Conservation (phyloP, 2,329 filamentous ascomycete species). For the Pyricularia pennisetigena region DNA sequence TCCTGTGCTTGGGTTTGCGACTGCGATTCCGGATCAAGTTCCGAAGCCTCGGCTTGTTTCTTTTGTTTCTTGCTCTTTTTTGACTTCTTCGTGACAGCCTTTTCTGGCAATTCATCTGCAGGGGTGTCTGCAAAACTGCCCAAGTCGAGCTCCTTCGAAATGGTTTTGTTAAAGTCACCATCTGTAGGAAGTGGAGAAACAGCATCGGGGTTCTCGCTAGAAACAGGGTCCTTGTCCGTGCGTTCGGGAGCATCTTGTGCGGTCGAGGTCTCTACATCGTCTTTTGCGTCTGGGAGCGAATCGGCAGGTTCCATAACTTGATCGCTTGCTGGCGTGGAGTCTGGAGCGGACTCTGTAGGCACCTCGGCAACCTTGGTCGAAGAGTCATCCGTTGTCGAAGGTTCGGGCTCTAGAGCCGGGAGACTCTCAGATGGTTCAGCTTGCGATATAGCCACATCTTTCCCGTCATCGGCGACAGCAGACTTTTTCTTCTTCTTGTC, state of each 20-base stretch:
- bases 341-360: not conserved
- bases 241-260: not conserved
- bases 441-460: not conserved
- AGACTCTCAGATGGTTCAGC: not conserved
- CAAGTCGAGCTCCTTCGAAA: not conserved
- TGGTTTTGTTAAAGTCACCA: not conserved
- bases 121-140: not conserved
- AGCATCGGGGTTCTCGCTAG: not conserved
- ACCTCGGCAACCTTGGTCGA: not conserved
- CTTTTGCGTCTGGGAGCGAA: not conserved
- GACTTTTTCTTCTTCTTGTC: constrained; percentile 14
- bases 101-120: not conserved
- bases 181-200: not conserved
- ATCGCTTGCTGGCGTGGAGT: not conserved
- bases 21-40: not conserved
- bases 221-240: not conserved
- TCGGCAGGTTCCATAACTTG: not conserved
- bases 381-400: not conserved
- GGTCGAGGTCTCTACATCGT: not conserved
- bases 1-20: not conserved
- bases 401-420: not conserved
- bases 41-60: not conserved
- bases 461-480: not conserved
- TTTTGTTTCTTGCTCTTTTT: constrained; percentile 23
- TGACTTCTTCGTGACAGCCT: constrained; percentile 9